Base-by-base conservation (phyloP, 306 rosid species). In the Pyrus communis region DNA sequence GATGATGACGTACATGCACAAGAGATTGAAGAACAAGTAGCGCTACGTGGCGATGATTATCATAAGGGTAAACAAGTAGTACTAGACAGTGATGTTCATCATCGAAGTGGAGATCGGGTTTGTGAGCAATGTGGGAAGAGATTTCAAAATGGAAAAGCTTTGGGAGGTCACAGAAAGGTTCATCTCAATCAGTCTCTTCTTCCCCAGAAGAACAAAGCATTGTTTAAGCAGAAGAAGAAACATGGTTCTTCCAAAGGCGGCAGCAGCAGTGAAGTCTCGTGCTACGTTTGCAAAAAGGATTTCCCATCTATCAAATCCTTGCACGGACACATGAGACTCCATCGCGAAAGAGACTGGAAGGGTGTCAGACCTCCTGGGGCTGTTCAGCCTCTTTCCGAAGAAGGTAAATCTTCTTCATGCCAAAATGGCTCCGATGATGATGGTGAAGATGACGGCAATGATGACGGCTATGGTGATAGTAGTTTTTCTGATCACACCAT, bases 261-360 rank as follows among this genome's bases (percentile, higher is more conserved):
- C 69, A 18, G 19, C 52, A 25, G 23, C 12, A 62, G 17, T 10
- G 25, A 18, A 21, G 17, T 54, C 23, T 13, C 31, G 4, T 81
- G 84, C 66, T 59, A 7, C 52, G 62, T 72, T 13, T 80, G 87
- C 25, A 14, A 49, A 12, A 84, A 78, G 69, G 31, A 7, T 1
- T 84, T 80, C 40, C 71, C 63, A 6, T 72, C 81, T 7, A 15
- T 42, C 73, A 76, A 79, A 27, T 69, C 87, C 11, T 21, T 84
- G 64, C 78, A 63, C 38, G 84, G 87, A 31, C 87, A 80, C 70
- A 84, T 84, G 84, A 80, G 84, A 52, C 60, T 70, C 17, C 87
- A 76, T 40, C 81, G 65, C 9, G 82, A 69, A 31, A 77, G 82
- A 69, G 49, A 31, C 0, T 84, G 78, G 83, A 82, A 75, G 46